Conservation (phyloP, 352 stramenopile species). For the Thraustotheca clavata region DNA sequence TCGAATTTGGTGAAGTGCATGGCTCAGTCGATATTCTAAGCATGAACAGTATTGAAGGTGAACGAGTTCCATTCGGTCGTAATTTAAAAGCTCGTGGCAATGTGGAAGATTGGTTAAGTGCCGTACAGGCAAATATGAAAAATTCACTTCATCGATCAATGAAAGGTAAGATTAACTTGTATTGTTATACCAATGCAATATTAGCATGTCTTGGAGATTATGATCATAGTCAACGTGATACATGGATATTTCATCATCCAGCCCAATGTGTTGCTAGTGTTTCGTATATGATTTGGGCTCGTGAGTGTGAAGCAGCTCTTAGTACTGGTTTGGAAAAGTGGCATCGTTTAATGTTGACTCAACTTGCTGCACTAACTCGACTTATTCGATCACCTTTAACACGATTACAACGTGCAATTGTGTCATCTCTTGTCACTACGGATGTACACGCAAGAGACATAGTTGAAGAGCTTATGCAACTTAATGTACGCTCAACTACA, state of each 20-base stretch:
- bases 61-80: conserved; percentile 62
- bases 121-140: conserved; percentile 67
- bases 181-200: background rate
- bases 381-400: conserved; percentile 51
- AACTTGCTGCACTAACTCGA: conserved; percentile 54
- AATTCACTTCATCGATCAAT: conserved; percentile 54
- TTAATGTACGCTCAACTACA: conserved; percentile 34
- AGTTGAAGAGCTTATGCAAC: conserved; percentile 47
- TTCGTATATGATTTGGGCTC: conserved; percentile 81
- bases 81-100: conserved; percentile 76
- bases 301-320: conserved; percentile 57
- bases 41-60: conserved; percentile 76
- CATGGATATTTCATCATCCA: conserved; percentile 83
- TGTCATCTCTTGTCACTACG: conserved; percentile 64
- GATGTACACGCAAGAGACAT: conserved; percentile 76
- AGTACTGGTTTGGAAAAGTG: conserved; percentile 29
- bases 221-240: conserved; percentile 61
- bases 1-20: conserved; percentile 56
- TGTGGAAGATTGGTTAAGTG: conserved; percentile 81
- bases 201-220: conserved; percentile 75
- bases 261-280: conserved; percentile 87
- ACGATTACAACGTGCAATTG: conserved; percentile 39
- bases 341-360: conserved; percentile 57
- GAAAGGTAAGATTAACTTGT: conserved; percentile 29
- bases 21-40: conserved; percentile 51